Conservation (phyloP, 139 green algal genomes). For the Tetratostichococcus sp. region DNA sequence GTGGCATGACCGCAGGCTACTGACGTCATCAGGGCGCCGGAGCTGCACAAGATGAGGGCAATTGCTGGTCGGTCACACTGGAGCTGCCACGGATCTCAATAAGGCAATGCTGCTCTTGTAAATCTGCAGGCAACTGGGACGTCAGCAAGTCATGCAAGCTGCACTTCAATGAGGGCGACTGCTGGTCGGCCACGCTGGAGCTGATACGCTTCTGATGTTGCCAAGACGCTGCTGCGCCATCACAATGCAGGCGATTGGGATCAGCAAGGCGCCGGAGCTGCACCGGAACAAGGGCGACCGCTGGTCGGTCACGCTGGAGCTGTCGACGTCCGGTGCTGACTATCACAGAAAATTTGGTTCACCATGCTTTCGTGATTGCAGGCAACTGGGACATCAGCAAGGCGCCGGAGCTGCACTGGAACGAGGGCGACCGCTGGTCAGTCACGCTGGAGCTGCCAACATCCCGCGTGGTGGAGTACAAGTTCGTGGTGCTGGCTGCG, state of each 20-base stretch:
- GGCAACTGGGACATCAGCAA: constrained; percentile 28
- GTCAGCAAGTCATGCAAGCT: too few species aligned
- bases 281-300: not conserved
- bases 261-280: not conserved
- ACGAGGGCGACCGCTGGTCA: constrained; percentile 40
- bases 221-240: too few species aligned
- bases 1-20: too few species aligned
- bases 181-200: too few species aligned
- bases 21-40: too few species aligned
- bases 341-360: too few species aligned
- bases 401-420: constrained; percentile 38
- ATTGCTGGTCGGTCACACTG: not conserved
- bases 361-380: not conserved
- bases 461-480: constrained; percentile 45
- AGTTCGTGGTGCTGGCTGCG: constrained; percentile 49
- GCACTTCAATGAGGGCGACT: too few species aligned
- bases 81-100: too few species aligned
- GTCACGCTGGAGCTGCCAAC: constrained; percentile 25
- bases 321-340: not conserved
- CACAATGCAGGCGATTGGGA: not conserved
- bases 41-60: not conserved
- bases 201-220: too few species aligned
- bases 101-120: too few species aligned
- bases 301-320: not conserved
- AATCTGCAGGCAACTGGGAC: too few species aligned